Conservation (phyloP, 768 basidiomycete genomes). For the Mycena olivaceomarginata region DNA sequence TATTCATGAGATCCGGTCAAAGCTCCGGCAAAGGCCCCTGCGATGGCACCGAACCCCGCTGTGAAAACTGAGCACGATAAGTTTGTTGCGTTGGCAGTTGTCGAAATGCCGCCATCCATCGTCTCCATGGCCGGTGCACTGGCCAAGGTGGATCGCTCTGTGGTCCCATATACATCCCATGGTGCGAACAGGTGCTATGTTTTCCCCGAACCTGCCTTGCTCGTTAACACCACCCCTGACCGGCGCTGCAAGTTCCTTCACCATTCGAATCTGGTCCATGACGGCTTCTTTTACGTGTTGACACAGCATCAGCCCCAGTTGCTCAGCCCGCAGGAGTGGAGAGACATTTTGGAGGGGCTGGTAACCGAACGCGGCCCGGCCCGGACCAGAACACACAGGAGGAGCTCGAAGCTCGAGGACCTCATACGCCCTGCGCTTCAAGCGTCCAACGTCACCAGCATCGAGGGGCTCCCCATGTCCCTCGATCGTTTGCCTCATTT, state of each 20-base stretch:
- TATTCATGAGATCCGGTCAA: neutral
- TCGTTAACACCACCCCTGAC: neutral
- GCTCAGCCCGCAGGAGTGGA: neutral
- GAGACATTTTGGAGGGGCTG: neutral
- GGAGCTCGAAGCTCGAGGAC: neutral
- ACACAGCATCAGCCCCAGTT: neutral
- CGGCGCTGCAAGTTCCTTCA: neutral
- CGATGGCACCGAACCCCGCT: neutral
- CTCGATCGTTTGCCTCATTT: neutral
- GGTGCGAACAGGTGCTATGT: neutral
- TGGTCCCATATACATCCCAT: neutral
- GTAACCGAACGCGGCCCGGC: neutral
- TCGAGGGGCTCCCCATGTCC: conserved; percentile 8
- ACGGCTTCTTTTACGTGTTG: neutral
- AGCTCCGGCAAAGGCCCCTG: neutral
- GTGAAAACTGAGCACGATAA: neutral
- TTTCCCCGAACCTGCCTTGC: conserved; percentile 1
- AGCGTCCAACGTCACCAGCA: neutral
- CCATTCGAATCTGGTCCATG: neutral
- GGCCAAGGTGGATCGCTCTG: neutral
- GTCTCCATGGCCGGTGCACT: neutral
- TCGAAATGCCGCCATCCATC: neutral
- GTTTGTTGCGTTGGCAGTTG: neutral
- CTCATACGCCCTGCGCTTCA: neutral
- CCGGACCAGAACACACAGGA: neutral